Base-by-base conservation (phyloP, 495 filamentous ascomycete genomes). In the Penicillium longicatenatum region DNA sequence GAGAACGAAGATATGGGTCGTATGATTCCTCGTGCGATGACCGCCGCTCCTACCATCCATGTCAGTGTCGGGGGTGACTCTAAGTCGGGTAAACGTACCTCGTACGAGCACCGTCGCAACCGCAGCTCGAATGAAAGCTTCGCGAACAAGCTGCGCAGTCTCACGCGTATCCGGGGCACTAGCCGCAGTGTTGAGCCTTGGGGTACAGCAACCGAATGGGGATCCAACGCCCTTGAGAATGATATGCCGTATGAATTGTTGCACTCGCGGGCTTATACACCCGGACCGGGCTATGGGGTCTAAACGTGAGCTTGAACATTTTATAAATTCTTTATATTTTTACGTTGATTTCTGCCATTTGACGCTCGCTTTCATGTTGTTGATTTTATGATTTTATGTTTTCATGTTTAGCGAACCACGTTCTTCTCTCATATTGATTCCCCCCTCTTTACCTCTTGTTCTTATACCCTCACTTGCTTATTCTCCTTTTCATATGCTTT, bases 91-190 rank as follows among this genome's bases (percentile, higher is more conserved):
- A 71, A 72, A 8, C 72, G 78, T 10, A 73, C 63, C 69, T 80
- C 84, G 0, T 76, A 78, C 44, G 79, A 82, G 39, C 88, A 91
- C 73, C 79, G 75, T 56, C 83, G 89, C 19, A 87, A 87, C 2
- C 77, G 85, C 29, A 91, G 85, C 70, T 81, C 80, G 55, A 84
- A 78, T n/a, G 88, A 91, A 61, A 89, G 86, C 52, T 78, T 89
- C 51, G 75, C 81, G 22, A 81, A 79, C 17, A 85, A 87, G 33
- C 76, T 91, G 67, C 80, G 82, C 55, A 86, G 86, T 14, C 77
- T 89, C 8, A 86, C 88, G 0, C 81, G 88, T 16, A 84, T 91
- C 76, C 80, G 87, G 17, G 87, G 84, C n/a, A 84, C 78, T 17
- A 87, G 82, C 68, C 82, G 88, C 26, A 81, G 83, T 6, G 64